Percentiles rank a stretch among this genome's conserved stretches.
Evolutionary conservation across 768 basidiomycete genomes (phyloP).

Genomic region (Lentinula aciculospora): DNA sequence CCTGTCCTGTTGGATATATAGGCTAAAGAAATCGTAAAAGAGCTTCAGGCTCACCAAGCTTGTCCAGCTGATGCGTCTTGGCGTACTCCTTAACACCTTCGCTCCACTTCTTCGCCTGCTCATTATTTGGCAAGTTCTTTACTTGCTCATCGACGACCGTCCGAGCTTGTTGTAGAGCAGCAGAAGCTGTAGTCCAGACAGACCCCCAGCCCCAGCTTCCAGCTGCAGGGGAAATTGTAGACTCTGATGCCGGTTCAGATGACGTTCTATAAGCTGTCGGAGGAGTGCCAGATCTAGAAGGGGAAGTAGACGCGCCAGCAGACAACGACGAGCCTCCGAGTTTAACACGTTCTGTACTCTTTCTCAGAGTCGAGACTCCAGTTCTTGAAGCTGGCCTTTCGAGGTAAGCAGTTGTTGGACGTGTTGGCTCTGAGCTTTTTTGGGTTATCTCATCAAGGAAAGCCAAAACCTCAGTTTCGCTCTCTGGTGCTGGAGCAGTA

Average conservation of each 20-base stretch:
- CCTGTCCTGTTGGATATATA: slow-evolving; percentile 55
- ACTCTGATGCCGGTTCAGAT: slow-evolving; percentile 10
- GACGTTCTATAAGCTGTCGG: slow-evolving; percentile 18
- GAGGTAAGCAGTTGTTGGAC: slow-evolving; percentile 45
- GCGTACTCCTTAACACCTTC: slow-evolving; percentile 85
- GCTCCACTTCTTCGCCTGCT: slow-evolving; percentile 85
- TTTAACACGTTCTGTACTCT: slow-evolving; percentile 72
- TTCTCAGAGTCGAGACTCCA: slow-evolving; percentile 65
- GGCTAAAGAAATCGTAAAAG: not conserved
- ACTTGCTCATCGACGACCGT: slow-evolving; percentile 91
- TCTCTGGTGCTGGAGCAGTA: slow-evolving; percentile 36
- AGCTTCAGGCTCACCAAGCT: slow-evolving; percentile 55
- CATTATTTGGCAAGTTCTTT: slow-evolving; percentile 79
- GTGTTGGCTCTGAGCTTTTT: slow-evolving; percentile 78
- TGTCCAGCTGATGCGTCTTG: slow-evolving; percentile 85
- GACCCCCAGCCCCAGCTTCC: slow-evolving; percentile 77
- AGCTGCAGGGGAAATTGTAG: slow-evolving; percentile 8
- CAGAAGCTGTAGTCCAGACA: slow-evolving; percentile 85
- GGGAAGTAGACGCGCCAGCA: slow-evolving; percentile 15
- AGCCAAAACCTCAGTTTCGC: slow-evolving; percentile 81
- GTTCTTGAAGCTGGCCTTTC: slow-evolving; percentile 59
- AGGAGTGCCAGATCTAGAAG: slow-evolving; percentile 19
- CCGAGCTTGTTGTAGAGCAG: slow-evolving; percentile 82
- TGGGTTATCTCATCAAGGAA: slow-evolving; percentile 94
- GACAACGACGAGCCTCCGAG: slow-evolving; percentile 43